Evolutionary conservation across 441 rosid species (phyloP), one percentile per base, ranked within the genome.

Genomic region (Flueggea neowawraea): DNA sequence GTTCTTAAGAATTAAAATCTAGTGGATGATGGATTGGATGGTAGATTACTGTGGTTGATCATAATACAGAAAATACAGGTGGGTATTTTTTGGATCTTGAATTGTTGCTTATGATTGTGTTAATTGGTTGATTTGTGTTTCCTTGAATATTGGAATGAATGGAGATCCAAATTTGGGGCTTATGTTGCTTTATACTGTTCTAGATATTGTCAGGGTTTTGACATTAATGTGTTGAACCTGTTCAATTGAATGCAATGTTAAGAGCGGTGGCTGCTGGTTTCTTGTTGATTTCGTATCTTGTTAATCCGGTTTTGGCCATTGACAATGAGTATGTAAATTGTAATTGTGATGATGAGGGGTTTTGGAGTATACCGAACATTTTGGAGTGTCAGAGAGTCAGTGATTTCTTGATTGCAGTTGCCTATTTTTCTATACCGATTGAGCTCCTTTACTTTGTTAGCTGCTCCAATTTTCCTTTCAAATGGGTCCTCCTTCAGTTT

Each of bases 391-490:
- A 94, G 60, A 82, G 85, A 76, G 96, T 91, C 54, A 83, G 96
- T 55, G 99, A 95, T 80, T 86, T 95, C 80, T 77, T 95, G 81
- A 95, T 95, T 55, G 95, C 94, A 1, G 87, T 89, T 17, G 99
- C 99, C 22, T 95, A 95, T 62, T 95, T 95, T 75, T 95, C 99
- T 0, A 95, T 95, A 69, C 97, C 99, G 3, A 71, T 95, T 52
- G 99, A 95, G 63, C 78, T 95, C 67, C 94, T 95, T 39, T 95
- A 95, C 89, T 95, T 95, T 64, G 79, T 95, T 50, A 95, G 99
- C 84, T 95, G 96, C 78, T 91, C 97, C 22, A 87, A 83, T 43
- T 70, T 95, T 17, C 99, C 99, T 6, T 95, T 95, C 83, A 95
- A 91, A 83, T 95, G 97, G 97, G 99, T 95, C 43, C 94, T 95